Evolutionary conservation across 352 stramenopile genomes (phyloP).

Genomic region (Phytophthora vignae): DNA sequence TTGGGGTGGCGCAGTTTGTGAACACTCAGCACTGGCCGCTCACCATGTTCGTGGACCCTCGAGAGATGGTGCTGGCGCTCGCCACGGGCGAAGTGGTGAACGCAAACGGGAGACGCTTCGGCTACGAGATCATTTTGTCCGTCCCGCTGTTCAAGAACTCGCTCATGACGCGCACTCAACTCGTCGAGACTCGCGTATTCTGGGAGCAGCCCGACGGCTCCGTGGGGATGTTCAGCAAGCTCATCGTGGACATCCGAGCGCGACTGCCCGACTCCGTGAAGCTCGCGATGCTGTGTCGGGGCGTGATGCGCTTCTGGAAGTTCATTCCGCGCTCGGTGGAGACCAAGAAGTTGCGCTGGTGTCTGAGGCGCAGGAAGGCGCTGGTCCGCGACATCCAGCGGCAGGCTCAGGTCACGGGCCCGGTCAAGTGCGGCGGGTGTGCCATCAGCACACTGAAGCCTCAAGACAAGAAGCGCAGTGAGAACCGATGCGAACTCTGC

Average conservation of each 20-base stretch:
- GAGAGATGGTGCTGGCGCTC: conserved; percentile 28
- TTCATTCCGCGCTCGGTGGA: conserved; percentile 39
- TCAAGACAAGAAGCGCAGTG: conserved; percentile 2
- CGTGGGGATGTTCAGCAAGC: conserved; percentile 37
- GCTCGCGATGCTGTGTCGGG: conserved; percentile 31
- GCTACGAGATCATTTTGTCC: conserved; percentile 37
- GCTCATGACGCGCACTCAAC: conserved; percentile 22
- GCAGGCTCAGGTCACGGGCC: conserved; percentile 19
- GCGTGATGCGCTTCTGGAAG: conserved; percentile 40
- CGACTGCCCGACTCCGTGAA: conserved; percentile 31
- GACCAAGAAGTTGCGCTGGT: conserved; percentile 40
- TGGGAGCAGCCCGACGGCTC: conserved; percentile 37
- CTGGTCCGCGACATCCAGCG: conserved; percentile 11
- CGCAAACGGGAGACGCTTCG: conserved; percentile 27
- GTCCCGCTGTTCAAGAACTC: conserved; percentile 18
- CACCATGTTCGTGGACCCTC: conserved; percentile 30
- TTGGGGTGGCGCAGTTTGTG: conserved; percentile 27
- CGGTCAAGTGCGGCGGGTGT: conserved; percentile 29
- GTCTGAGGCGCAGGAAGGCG: conserved; percentile 27
- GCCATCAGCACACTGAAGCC: conserved; percentile 6
- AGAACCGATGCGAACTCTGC: conserved; percentile 27
- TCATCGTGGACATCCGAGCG: conserved; percentile 30
- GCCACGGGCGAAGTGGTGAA: conserved; percentile 32
- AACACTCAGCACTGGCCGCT: conserved; percentile 36
- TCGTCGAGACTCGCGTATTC: conserved; percentile 35